These are phyloP conservation scores for Tothia fuscella DNA, from an alignment of 2,329 filamentous ascomycete genomes.

Conservation along the genomic window DNA sequence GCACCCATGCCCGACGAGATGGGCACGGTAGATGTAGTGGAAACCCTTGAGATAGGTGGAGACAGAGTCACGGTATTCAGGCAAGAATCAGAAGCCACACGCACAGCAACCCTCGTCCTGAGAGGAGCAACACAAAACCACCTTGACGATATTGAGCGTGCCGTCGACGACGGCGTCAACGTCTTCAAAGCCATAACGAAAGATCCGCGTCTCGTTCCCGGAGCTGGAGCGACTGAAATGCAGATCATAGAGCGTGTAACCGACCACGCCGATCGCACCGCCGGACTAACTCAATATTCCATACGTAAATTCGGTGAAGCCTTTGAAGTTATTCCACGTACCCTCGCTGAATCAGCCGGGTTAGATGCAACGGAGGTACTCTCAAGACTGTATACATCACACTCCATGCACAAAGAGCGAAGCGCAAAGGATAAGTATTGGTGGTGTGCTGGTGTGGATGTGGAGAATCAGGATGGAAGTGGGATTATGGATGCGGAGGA, in stretches of 20 bases:
- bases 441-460: conserved; percentile 87
- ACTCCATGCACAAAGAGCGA: conserved; percentile 44
- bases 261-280: conserved; percentile 80
- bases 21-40: conserved; percentile 86
- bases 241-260: conserved; percentile 89
- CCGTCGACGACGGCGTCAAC: conserved; percentile 95
- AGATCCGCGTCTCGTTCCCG: conserved; percentile 81
- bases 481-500: conserved; percentile 79
- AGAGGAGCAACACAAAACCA: conserved; percentile 96
- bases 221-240: conserved; percentile 87
- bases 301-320: conserved; percentile 97
- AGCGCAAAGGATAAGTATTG: conserved; percentile 53
- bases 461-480: conserved; percentile 72
- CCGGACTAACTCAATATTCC: conserved; percentile 85
- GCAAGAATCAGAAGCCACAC: conserved; percentile 84
- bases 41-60: conserved; percentile 94
- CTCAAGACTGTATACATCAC: conserved; percentile 82
- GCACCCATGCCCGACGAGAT: conserved; percentile 99
- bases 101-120: conserved; percentile 87
- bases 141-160: conserved; percentile 90
- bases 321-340: conserved; percentile 92
- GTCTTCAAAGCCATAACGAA: conserved; percentile 97
- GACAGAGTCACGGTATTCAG: conserved; percentile 97
- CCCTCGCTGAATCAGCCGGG: conserved; percentile 86
- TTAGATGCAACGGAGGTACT: conserved; percentile 95